phyloP scores from a whole-genome alignment of 2,329 filamentous ascomycete species.

The Calcarisporium arbuscula region DNA sequence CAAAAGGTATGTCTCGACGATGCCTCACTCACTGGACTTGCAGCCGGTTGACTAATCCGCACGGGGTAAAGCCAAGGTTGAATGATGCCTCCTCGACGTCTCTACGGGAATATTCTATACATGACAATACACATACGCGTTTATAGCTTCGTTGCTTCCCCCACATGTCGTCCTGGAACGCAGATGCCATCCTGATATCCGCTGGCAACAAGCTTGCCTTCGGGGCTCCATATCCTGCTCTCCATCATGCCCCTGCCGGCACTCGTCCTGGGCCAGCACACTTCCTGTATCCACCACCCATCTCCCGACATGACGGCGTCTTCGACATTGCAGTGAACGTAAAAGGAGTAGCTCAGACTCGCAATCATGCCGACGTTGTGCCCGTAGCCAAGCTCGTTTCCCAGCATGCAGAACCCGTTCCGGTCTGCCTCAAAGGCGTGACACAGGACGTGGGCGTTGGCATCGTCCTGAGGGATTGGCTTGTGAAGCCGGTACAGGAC shows the following conservation, averaged over 20 bases:
- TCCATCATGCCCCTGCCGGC: constrained; percentile 41
- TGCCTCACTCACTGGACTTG: too few relatives aligned
- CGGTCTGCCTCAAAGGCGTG: constrained; percentile 48
- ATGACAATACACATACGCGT: too few relatives aligned
- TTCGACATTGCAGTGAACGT: constrained; percentile 43
- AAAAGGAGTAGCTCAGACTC: constrained; percentile 45
- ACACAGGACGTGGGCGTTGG: constrained; percentile 39
- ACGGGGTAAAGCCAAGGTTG: too few relatives aligned
- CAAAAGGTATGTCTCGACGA: too few relatives aligned
- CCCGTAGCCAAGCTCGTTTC: constrained; percentile 42
- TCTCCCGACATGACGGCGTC: constrained; percentile 40
- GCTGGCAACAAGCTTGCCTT: constrained; percentile 46
- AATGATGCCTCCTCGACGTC: too few relatives aligned
- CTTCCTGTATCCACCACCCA: constrained; percentile 50
- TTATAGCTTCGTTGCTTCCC: too few relatives aligned
- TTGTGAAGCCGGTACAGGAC: constrained; percentile 42
- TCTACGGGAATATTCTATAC: too few relatives aligned
- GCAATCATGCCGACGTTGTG: constrained; percentile 33
- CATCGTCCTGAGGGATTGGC: constrained; percentile 32
- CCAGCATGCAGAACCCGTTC: constrained; percentile 47
- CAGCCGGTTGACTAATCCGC: too few relatives aligned
- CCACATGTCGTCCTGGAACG: too few relatives aligned
- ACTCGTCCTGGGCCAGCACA: constrained; percentile 39
- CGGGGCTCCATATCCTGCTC: constrained; percentile 48
- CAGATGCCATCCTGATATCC: constrained; percentile 51